phyloP scores from a whole-genome alignment of 257 asterid genomes.

The Solanum megistacrolobum region DNA sequence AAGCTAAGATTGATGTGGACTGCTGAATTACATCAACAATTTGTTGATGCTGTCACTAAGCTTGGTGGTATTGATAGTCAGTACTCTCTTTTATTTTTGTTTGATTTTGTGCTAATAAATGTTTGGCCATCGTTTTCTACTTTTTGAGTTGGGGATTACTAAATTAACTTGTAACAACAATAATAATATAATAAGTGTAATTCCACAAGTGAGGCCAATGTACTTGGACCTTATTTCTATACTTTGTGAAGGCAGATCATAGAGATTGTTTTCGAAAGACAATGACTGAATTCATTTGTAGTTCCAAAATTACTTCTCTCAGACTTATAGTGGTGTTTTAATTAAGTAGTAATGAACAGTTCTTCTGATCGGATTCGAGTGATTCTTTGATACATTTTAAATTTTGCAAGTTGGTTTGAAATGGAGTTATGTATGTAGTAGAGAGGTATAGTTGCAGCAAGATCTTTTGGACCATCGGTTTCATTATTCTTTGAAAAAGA shows the following conservation, averaged over 20 bases:
- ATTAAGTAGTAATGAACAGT: background rate
- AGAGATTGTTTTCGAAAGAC: background rate
- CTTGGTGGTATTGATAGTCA: conserved; percentile 44
- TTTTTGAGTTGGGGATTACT: background rate
- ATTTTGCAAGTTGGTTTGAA: background rate
- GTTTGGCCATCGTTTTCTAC: background rate
- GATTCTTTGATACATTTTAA: background rate
- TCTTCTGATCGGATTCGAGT: background rate
- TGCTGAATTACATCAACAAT: conserved; percentile 35
- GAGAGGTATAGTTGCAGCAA: background rate
- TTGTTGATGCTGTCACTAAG: conserved; percentile 39
- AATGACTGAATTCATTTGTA: background rate
- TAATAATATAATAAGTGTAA: background rate
- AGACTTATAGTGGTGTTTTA: background rate
- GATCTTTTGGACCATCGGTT: too few species aligned
- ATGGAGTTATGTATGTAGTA: background rate
- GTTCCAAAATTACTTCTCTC: background rate
- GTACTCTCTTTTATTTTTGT: conserved; percentile 7
- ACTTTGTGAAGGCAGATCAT: background rate
- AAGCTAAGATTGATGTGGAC: conserved; percentile 44
- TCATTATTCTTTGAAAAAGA: background rate
- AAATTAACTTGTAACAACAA: background rate
- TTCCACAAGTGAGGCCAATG: background rate
- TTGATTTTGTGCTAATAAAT: background rate
- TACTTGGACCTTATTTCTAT: background rate